Percentiles rank a stretch among this genome's conserved stretches.
These are phyloP conservation scores for Spergularia azorica DNA, from an alignment of 179 eudicot species.

Conservation along the genomic window DNA sequence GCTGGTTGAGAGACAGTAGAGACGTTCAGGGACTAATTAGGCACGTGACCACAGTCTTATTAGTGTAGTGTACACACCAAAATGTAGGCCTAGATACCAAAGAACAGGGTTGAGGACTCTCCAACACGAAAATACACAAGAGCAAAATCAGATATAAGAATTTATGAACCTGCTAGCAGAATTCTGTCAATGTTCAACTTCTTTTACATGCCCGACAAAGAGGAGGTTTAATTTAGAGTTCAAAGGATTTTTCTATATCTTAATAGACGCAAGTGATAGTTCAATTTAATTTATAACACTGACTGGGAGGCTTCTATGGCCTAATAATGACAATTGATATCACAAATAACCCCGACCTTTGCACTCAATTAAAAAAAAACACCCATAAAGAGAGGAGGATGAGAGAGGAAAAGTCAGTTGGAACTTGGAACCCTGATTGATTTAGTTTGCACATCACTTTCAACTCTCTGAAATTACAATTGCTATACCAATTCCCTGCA, in stretches of 20 bases:
- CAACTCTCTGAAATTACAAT: background rate
- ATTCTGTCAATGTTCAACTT: background rate
- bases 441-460: background rate
- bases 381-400: background rate
- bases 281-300: no score
- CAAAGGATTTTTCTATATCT: no score
- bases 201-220: background rate
- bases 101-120: background rate
- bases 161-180: background rate
- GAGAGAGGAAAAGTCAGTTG: background rate
- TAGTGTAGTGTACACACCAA: background rate
- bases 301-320: no score
- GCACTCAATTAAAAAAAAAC: background rate
- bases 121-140: background rate
- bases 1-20: background rate
- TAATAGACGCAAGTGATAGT: no score
- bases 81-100: background rate
- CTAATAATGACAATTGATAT: background rate
- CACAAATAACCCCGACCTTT: background rate
- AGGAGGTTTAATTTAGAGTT: no score
- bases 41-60: background rate
- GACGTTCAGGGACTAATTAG: background rate
- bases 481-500: background rate
- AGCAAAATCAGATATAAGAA: background rate
- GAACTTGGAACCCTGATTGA: background rate